A percentile compares a stretch with the other conserved stretches of the same genome.
Conservation (phyloP, 169 alveolate genomes). For the Plasmodium knowlesi region DNA sequence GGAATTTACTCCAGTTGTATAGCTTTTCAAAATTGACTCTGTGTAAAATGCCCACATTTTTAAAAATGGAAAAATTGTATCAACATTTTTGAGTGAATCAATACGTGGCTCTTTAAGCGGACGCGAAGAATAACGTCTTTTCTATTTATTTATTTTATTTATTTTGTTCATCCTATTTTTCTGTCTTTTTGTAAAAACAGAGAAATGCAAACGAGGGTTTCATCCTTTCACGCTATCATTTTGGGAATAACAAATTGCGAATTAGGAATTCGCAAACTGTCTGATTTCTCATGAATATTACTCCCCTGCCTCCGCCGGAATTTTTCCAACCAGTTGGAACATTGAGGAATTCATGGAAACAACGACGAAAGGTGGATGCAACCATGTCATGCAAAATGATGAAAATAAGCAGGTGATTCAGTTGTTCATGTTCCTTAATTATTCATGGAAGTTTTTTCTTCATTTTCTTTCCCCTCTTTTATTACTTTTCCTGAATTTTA, state of each 20-base stretch:
- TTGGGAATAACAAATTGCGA: not conserved
- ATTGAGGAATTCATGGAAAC: conserved; percentile 37
- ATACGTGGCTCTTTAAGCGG: not conserved
- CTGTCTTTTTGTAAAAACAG: not conserved
- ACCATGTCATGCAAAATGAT: conserved; percentile 2
- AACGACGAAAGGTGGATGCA: conserved; percentile 10
- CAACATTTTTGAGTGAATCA: not conserved
- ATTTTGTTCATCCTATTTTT: not conserved
- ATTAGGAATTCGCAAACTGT: not conserved
- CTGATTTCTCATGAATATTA: not conserved
- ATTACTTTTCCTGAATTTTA: not conserved
- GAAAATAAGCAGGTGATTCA: conserved; percentile 14
- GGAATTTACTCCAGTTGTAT: not conserved
- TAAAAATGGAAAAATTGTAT: conserved; percentile 1
- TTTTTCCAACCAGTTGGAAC: not conserved
- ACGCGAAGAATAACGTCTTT: not conserved
- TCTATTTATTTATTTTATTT: not conserved
- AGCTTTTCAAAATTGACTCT: not conserved
- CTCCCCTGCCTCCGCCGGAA: not conserved
- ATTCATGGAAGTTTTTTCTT: not conserved
- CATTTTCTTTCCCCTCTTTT: not conserved
- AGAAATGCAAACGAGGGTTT: not conserved
- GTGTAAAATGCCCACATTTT: not conserved
- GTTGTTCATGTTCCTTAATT: not conserved
- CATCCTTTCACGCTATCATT: not conserved